Conservation (phyloP, 495 filamentous ascomycete species). For the Xeromyces bisporus region DNA sequence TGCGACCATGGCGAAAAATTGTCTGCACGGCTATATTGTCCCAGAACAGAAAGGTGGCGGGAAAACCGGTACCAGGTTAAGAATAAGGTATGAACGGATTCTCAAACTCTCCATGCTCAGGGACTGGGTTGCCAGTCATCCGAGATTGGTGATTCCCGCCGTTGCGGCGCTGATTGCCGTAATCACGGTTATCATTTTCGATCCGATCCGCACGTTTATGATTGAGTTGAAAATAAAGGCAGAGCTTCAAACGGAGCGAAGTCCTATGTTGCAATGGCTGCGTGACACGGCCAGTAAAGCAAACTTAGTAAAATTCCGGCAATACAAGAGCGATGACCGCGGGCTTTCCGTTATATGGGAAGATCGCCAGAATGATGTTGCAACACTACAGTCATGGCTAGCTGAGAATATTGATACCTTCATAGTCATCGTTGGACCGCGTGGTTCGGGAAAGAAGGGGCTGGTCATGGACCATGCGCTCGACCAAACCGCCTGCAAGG, state of each 20-base stretch:
- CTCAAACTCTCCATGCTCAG: constrained; percentile 59
- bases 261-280: constrained; percentile 58
- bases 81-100: constrained; percentile 65
- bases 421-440: constrained; percentile 82
- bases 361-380: constrained; percentile 64
- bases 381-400: constrained; percentile 70
- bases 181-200: constrained; percentile 83
- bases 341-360: constrained; percentile 73
- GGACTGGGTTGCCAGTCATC: constrained; percentile 83
- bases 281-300: constrained; percentile 51
- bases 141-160: constrained; percentile 69
- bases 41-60: constrained; percentile 49
- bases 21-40: constrained; percentile 71
- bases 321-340: constrained; percentile 39
- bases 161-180: constrained; percentile 63
- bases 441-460: constrained; percentile 81
- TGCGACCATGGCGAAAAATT: constrained; percentile 78
- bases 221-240: constrained; percentile 71
- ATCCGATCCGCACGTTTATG: constrained; percentile 84
- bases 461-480: constrained; percentile 73
- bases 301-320: constrained; percentile 46
- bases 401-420: constrained; percentile 80
- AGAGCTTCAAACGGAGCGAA: constrained; percentile 56
- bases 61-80: constrained; percentile 53
- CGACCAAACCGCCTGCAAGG: constrained; percentile 54